Base-by-base conservation (phyloP, 169 alveolate genomes). In the Eimeria necatrix region DNA sequence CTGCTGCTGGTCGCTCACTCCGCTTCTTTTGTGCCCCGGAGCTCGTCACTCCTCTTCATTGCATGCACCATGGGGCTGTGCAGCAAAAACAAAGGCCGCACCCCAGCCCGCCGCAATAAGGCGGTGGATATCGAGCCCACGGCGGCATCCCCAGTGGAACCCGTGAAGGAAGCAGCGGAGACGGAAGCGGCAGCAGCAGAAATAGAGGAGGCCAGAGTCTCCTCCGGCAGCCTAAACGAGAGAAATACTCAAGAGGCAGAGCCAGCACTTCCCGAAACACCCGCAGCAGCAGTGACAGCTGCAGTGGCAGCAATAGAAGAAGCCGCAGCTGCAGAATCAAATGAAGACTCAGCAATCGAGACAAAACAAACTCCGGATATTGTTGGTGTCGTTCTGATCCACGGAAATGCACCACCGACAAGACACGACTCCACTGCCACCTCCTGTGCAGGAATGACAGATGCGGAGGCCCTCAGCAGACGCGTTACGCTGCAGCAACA, bases 51-150 rank as follows among this genome's bases (percentile, higher is more conserved):
- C 32, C 32, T 73, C 49, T 16, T 24, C n/a, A 24, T 73, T 10
- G 53, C 49, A 73, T 14, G 84, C 84, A 73, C 41, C 88, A 49
- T 78, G 88, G 88, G 88, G 26, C 32, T 78, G 70, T 78, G 88
- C 32, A 12, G 49, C 26, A 78, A 78, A 26, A 78, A 10, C 16
- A 78, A 78, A 26, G 88, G 68, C 18, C 46, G 51, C 48, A 20
- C 68, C 70, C 88, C 88, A 5, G 16, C 88, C 68, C 46, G n/a
- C 14, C 88, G 88, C 22, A 26, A 32, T 4, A 51, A 22, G 18
- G 49, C 70, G 4, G 70, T 48, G 7, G 48, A 18, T n/a, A 10
- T 78, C 18, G 88, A 78, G 8, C 59, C 88, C 18, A 4, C 61
- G 3, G 41, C 14, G 80, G 20, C 80, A 20, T 16, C 16, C 48